phyloP scores from a whole-genome alignment of 1,284 basidiomycete genomes.

The Ceratobasidium sp. region DNA sequence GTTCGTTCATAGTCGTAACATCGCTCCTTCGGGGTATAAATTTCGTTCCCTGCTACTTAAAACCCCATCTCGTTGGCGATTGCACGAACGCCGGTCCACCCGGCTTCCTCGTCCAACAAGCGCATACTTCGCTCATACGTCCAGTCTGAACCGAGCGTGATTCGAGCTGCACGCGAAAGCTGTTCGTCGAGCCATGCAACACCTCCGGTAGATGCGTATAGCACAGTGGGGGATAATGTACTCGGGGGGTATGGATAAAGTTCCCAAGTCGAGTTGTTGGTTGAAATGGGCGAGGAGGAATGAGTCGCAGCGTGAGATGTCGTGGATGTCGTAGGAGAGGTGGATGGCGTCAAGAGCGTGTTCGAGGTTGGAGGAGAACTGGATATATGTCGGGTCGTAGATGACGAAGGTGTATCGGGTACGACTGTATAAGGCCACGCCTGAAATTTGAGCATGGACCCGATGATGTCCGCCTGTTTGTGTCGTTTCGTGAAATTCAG shows the following conservation, averaged over 20 bases:
- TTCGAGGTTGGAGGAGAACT: neutral
- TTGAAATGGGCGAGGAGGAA: neutral
- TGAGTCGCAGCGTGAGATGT: neutral
- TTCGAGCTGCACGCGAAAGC: conserved; percentile 20
- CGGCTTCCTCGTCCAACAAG: conserved; percentile 27
- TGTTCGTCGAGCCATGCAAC: conserved; percentile 36
- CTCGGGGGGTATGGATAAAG: conserved; percentile 7
- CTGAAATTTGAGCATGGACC: conserved; percentile 63
- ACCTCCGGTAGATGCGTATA: conserved; percentile 18
- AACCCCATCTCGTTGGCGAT: conserved; percentile 9
- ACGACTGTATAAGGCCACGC: conserved; percentile 47
- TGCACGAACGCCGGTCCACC: neutral
- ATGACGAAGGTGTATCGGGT: neutral
- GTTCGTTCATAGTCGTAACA: neutral
- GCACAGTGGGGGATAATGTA: neutral
- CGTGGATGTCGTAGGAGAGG: neutral
- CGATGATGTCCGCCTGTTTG: conserved; percentile 63
- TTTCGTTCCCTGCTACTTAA: neutral
- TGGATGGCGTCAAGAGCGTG: neutral
- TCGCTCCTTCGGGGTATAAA: neutral
- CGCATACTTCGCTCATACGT: conserved; percentile 33
- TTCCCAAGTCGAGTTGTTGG: neutral
- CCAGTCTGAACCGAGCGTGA: conserved; percentile 32
- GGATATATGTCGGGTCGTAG: neutral
- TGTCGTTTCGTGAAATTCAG: conserved; percentile 65